These are phyloP conservation scores for Pythium sukuiense DNA, from an alignment of 352 stramenopile species.

Conservation along the genomic window DNA sequence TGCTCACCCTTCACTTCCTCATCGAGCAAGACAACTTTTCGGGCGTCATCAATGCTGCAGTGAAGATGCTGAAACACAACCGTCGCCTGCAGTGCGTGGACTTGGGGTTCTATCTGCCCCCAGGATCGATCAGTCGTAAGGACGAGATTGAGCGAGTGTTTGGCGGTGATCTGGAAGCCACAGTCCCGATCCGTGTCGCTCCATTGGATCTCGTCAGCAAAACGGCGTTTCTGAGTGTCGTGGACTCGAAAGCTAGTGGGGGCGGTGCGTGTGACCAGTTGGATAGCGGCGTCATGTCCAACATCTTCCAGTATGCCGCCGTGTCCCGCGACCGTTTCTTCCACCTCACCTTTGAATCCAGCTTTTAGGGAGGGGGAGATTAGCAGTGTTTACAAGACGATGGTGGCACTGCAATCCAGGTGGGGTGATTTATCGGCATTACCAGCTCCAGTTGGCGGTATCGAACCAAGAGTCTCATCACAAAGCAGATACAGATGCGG, in stretches of 20 bases:
- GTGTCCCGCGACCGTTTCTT: not conserved
- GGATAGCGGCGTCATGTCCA: not conserved
- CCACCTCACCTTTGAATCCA: not conserved
- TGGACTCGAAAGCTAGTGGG: not conserved
- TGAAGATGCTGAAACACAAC: not conserved
- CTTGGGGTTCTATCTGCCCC: not conserved
- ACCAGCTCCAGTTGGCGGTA: no score
- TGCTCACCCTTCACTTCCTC: not conserved
- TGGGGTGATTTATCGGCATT: no score
- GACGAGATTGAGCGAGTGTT: not conserved
- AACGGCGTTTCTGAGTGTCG: not conserved
- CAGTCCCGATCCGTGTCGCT: not conserved
- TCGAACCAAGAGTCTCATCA: no score
- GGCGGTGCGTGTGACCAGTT: not conserved
- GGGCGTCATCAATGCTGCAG: not conserved
- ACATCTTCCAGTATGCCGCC: not conserved
- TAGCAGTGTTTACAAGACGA: no score
- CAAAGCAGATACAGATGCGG: no score
- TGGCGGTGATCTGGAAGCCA: not conserved
- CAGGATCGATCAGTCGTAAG: not conserved
- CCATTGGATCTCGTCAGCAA: not conserved
- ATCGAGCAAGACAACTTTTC: not conserved
- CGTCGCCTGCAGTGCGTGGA: not conserved
- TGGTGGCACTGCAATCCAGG: no score
- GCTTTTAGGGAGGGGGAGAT: no score